Conservation (phyloP, 495 filamentous ascomycete genomes). For the Astrothelium subdiscretum region DNA sequence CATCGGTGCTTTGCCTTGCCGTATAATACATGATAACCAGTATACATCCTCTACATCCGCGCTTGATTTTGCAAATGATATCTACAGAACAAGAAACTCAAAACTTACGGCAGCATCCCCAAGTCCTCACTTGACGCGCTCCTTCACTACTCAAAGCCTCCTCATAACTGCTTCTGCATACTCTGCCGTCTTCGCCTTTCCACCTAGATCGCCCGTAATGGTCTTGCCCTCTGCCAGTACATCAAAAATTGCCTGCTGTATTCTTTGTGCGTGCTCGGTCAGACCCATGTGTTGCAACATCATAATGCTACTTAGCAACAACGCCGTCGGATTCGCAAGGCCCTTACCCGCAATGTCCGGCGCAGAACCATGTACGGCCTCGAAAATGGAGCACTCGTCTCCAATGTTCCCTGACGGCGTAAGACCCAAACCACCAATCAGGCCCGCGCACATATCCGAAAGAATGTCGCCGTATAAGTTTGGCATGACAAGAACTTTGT, state of each 20-base stretch:
- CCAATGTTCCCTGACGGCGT: constrained; percentile 98
- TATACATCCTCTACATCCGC: background rate
- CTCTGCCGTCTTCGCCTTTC: constrained; percentile 83
- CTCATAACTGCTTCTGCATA: constrained; percentile 86
- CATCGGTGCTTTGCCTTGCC: background rate
- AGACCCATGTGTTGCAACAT: constrained; percentile 99
- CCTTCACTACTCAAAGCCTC: constrained; percentile 38
- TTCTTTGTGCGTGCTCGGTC: constrained; percentile 67
- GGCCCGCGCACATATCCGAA: constrained; percentile 97
- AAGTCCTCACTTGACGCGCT: background rate
- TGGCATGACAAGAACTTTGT: constrained; percentile 99
- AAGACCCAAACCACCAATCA: constrained; percentile 93
- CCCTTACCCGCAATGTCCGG: constrained; percentile 95
- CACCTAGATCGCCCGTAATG: constrained; percentile 89
- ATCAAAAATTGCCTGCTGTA: constrained; percentile 89
- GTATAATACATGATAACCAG: background rate
- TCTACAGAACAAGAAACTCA: background rate
- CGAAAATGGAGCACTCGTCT: constrained; percentile 98
- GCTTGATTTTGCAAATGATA: background rate
- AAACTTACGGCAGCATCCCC: background rate
- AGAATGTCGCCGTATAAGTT: constrained; percentile 99
- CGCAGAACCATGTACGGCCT: constrained; percentile 96
- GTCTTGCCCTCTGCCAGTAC: constrained; percentile 89
- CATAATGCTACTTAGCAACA: constrained; percentile 89
- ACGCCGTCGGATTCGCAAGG: constrained; percentile 88